These are phyloP conservation scores for Teunomyces barrocoloradensis DNA, from an alignment of 805 yeast genomes.

Conservation along the genomic window DNA sequence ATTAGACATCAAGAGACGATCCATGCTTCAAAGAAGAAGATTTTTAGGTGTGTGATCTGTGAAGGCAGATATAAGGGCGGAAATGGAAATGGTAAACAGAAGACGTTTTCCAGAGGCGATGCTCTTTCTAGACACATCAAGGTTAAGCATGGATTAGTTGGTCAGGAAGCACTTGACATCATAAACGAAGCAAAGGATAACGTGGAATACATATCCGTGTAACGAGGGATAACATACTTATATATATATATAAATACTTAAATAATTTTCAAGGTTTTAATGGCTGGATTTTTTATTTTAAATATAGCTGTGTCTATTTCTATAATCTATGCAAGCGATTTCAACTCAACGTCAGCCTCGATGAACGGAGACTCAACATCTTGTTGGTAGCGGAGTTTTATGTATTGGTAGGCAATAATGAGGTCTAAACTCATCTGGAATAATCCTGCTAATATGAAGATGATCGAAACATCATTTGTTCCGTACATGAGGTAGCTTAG, in stretches of 20 bases:
- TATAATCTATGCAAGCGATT: conserved; percentile 1
- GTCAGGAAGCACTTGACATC: conserved; percentile 65
- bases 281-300: conserved; percentile 4
- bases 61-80: conserved; percentile 48
- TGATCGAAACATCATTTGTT: conserved; percentile 60
- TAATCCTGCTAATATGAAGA: conserved; percentile 68
- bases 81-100: conserved; percentile 48
- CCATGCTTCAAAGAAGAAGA: conserved; percentile 46
- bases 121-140: conserved; percentile 52
- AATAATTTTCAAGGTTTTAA: background rate
- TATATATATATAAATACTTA: background rate
- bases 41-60: conserved; percentile 45
- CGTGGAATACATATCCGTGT: conserved; percentile 53
- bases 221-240: background rate
- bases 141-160: conserved; percentile 77
- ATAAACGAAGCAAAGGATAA: conserved; percentile 75
- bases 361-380: background rate
- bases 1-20: conserved; percentile 48
- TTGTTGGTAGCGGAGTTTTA: conserved; percentile 49
- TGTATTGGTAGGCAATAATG: conserved; percentile 68
- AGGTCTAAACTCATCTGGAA: conserved; percentile 78
- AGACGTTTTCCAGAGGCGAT: conserved; percentile 47
- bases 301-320: conserved; percentile 1
- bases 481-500: conserved; percentile 74
- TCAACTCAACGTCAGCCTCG: conserved; percentile 2